Base-by-base conservation (phyloP, 108 stramenopile species). In the Skeletonema grethae region DNA sequence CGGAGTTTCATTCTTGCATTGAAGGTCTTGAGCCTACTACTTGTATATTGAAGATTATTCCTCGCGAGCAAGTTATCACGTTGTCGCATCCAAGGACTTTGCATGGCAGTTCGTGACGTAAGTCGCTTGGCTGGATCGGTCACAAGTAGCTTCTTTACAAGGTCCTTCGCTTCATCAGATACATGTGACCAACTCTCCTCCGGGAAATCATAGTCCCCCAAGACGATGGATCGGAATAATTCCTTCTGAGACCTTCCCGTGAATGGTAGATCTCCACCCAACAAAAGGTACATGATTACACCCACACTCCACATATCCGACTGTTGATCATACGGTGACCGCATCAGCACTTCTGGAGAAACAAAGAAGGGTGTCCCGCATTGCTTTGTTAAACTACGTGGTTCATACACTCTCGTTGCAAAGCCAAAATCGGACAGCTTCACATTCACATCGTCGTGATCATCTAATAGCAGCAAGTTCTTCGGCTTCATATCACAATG, bases 251-350 rank as follows among this genome's bases (percentile, higher is more conserved):
- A 80, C 57, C 87, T 71, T 45, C 87, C 93, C 77, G 80, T 86
- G 77, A 95, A 95, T 11, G 93, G 93, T n/a, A 89, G 58, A 76
- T 89, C 85, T 38, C 93, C 99, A 45, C 95, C 95, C 13, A 99
- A 75, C 18, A 99, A 80, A 12, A 97, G 86, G 76, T 91, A 99
- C 9, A 91, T 72, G 69, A 98, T 97, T 59, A 97, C 96, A 43
- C 99, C 98, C 8, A 93, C 79, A 48, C 90, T 90, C 99, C 99
- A 99, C 94, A 98, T 94, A 81, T 99, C 99, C 31, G 93, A 93
- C 50, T 87, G 82, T 70, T 88, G 84, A 80, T 93, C 92, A 45
- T 93, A 93, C 15, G 81, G 78, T 41, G 84, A 65, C 53, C 88
- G 72, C 76, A 88, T 72, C 0, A 99, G 78, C 65, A 99, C 96